Evolutionary conservation across 352 stramenopile genomes (phyloP).

Genomic region (Pythium phragmiticola): DNA sequence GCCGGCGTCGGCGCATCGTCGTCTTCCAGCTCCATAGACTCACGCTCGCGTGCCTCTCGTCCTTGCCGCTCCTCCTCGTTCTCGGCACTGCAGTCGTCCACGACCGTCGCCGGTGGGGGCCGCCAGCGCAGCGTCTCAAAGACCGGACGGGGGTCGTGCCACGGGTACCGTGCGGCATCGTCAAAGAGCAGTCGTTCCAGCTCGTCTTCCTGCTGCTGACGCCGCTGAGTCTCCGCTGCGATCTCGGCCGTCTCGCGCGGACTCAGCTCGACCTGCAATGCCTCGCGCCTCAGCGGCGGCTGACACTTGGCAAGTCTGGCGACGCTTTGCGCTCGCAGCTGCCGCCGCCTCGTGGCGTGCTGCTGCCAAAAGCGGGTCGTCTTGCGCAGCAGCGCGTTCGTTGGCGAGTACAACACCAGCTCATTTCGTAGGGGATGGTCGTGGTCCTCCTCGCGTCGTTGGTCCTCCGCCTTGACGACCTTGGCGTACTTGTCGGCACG

Average conservation of each 20-base stretch:
- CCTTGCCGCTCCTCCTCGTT: slow-evolving; percentile 4
- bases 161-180: slow-evolving; percentile 25
- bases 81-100: background rate
- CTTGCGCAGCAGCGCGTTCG: slow-evolving; percentile 48
- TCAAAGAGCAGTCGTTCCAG: slow-evolving; percentile 34
- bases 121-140: slow-evolving; percentile 30
- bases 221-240: slow-evolving; percentile 7
- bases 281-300: slow-evolving; percentile 24
- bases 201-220: slow-evolving; percentile 17
- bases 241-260: slow-evolving; percentile 17
- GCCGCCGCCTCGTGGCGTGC: slow-evolving; percentile 26
- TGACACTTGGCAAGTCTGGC: slow-evolving; percentile 24
- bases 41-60: slow-evolving; percentile 29
- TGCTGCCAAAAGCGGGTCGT: slow-evolving; percentile 43
- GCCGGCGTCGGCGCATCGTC: slow-evolving; percentile 26
- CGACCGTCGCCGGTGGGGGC: slow-evolving; percentile 2
- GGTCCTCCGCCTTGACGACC: slow-evolving; percentile 2
- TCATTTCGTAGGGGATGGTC: slow-evolving; percentile 6
- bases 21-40: slow-evolving; percentile 39
- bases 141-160: slow-evolving; percentile 28
- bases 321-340: slow-evolving; percentile 23
- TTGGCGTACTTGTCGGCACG: slow-evolving; percentile 24
- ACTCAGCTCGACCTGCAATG: slow-evolving; percentile 30
- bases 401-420: slow-evolving; percentile 53
- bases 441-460: slow-evolving; percentile 2